Evolutionary conservation across 1,284 basidiomycete species (phyloP).

Genomic region (Amylostereum areolatum): DNA sequence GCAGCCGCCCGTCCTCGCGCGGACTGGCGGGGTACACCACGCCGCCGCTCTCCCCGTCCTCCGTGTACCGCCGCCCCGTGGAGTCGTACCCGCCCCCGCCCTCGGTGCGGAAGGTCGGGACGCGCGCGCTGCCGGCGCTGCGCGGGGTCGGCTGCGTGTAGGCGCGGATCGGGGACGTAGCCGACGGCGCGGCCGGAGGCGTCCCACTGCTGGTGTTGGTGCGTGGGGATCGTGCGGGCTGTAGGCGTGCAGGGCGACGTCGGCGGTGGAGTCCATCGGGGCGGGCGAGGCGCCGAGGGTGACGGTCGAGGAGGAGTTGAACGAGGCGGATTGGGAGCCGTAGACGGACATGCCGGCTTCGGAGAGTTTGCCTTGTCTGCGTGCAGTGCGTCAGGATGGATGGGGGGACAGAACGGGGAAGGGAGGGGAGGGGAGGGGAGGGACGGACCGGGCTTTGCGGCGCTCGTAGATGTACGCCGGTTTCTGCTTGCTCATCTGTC

Average conservation of each 20-base stretch:
- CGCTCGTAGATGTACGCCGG: constrained; percentile 68
- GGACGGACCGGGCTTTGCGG: constrained; percentile 26
- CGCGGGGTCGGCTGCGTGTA: constrained; percentile 10
- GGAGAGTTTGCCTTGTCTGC: not conserved
- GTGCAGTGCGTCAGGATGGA: not conserved
- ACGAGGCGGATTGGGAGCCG: not conserved
- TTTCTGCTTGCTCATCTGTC: constrained; percentile 71
- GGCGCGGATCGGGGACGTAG: constrained; percentile 11
- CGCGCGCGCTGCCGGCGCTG: constrained; percentile 3
- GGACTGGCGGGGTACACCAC: constrained; percentile 5
- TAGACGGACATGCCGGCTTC: constrained; percentile 4
- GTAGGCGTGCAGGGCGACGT: constrained; percentile 10
- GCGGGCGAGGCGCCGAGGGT: constrained; percentile 3
- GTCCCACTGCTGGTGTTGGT: constrained; percentile 13
- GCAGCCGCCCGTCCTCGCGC: not conserved
- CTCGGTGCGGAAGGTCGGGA: constrained; percentile 1
- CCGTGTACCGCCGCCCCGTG: not conserved
- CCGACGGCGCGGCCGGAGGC: constrained; percentile 11
- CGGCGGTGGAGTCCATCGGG: constrained; percentile 9
- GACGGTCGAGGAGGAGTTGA: constrained; percentile 3
- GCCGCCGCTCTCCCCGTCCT: not conserved
- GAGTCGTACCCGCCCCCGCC: not conserved
- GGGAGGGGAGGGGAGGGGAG: not conserved
- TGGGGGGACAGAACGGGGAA: too few relatives aligned
- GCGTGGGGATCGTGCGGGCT: constrained; percentile 6